A percentile compares a stretch with the other conserved stretches of the same genome.
Evolutionary conservation across 2,329 filamentous ascomycete species (phyloP).

Genomic region (Epichloe brachyelytri): DNA sequence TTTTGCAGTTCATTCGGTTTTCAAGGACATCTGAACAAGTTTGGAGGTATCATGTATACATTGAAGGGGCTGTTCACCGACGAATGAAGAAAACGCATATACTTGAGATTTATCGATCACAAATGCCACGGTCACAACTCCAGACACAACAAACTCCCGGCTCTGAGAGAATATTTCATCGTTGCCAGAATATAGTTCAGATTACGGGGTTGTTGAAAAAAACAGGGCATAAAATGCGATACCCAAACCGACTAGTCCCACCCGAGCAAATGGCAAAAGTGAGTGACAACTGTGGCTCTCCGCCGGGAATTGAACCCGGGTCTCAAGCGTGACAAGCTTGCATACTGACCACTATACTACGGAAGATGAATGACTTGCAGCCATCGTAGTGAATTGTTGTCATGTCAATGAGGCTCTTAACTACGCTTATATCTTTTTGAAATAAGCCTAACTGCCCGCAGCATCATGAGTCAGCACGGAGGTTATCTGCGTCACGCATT

Average conservation of each 20-base stretch:
- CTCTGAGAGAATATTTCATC: too few species aligned
- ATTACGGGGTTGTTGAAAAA: not conserved
- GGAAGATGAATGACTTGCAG: constrained; percentile 2
- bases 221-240: not conserved
- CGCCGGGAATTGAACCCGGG: constrained; percentile 5
- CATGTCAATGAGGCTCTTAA: rapidly evolving
- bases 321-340: constrained; percentile 5
- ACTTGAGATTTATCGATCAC: too few species aligned
- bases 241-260: not conserved
- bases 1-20: too few species aligned
- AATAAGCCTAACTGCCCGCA: not conserved
- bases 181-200: too few species aligned
- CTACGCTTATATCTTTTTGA: rapidly evolving
- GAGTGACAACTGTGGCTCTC: not conserved
- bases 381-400: not conserved
- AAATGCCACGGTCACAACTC: too few species aligned
- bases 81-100: too few species aligned
- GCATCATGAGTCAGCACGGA: not conserved
- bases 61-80: too few species aligned
- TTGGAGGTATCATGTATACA: too few species aligned
- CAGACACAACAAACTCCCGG: too few species aligned
- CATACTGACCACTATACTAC: constrained; percentile 5
- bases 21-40: too few species aligned
- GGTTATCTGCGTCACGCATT: too few species aligned
- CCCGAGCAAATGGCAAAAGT: not conserved